Evolutionary conservation across 805 yeast genomes (phyloP), one percentile per base, ranked within the genome.

Genomic region (Starmerella lactis-condensi): DNA sequence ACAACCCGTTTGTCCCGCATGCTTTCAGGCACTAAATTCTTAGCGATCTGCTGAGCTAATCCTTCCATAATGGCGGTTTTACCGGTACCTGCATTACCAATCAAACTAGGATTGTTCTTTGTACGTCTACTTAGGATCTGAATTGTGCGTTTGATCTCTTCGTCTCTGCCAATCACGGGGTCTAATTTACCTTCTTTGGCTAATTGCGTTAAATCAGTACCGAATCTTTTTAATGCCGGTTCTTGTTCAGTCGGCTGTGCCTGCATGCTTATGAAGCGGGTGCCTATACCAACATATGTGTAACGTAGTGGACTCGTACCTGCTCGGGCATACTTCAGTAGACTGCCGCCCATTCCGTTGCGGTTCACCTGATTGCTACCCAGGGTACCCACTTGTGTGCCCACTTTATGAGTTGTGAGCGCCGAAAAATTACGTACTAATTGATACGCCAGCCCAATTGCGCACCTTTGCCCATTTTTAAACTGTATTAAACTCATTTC

Each of bases 41-140:
- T 69, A 6, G 79, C 70, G 30, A 89, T 83, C 46, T 95, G 61
- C 54, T 89, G 96, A 0, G 96, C 96, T 24, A 89, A 60, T 0
- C 96, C 98, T 50, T 89, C 98, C 69, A 89, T 76, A 35, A 89
- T 71, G 5, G 96, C 91, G 0, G 96, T 89, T 53, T 85, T 85
- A 58, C 98, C 98, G 0, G 94, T 91, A 57, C 98, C 98, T 1
- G 98, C 98, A 43, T 77, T 71, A 39, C 98, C 98, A 25, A 89
- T 82, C 33, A 85, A 54, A 1, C 89, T 93, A 0, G 98, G 98
- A 48, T 85, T 85, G 52, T 89, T 89, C 54, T 85, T 85, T 1
- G 95, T 82, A 51, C 96, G 64, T 44, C 98, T 62, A 1, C 94
- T 79, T 27, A 85, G 57, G 29, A 85, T 83, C 51, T 85, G 96